Percentiles rank a stretch among this genome's conserved stretches.
phyloP scores from a whole-genome alignment of 2,329 filamentous ascomycete species.

The Colletotrichum lindemuthianum region DNA sequence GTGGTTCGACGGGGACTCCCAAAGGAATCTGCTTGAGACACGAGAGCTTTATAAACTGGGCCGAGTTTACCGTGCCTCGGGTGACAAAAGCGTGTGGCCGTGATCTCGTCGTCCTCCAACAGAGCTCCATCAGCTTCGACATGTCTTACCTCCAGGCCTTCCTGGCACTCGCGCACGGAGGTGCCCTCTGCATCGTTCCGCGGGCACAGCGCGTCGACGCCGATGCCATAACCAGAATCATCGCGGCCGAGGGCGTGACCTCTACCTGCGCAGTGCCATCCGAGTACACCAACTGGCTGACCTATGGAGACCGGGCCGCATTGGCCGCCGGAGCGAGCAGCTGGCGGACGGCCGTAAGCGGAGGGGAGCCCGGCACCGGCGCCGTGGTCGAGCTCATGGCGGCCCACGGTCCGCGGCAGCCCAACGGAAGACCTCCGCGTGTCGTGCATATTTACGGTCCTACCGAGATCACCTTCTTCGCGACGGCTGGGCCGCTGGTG shows the following conservation, averaged over 20 bases:
- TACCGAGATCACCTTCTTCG: slow-evolving; percentile 40
- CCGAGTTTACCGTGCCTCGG: slow-evolving; percentile 13
- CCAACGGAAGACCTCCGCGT: not conserved
- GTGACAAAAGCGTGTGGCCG: not conserved
- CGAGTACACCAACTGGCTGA: slow-evolving; percentile 48
- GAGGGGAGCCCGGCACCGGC: slow-evolving; percentile 36
- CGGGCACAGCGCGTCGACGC: slow-evolving; percentile 46
- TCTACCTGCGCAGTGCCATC: slow-evolving; percentile 52
- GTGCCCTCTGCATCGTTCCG: slow-evolving; percentile 48
- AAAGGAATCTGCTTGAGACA: slow-evolving; percentile 53
- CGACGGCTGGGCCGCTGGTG: not conserved
- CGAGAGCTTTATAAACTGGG: slow-evolving; percentile 41
- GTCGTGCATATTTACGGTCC: slow-evolving; percentile 45
- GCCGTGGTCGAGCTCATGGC: slow-evolving; percentile 12
- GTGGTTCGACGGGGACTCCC: slow-evolving; percentile 47
- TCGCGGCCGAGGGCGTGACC: slow-evolving; percentile 48
- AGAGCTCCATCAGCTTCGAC: slow-evolving; percentile 53
- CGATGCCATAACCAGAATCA: slow-evolving; percentile 45
- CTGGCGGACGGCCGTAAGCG: slow-evolving; percentile 38
- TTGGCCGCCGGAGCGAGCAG: slow-evolving; percentile 16
- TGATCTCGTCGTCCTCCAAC: slow-evolving; percentile 45
- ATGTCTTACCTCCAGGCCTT: slow-evolving; percentile 51
- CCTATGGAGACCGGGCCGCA: slow-evolving; percentile 30
- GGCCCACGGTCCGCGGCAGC: not conserved
- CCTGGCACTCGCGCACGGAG: slow-evolving; percentile 48